Base-by-base conservation (phyloP, 2,329 filamentous ascomycete genomes). In the Penicillium sp. region DNA sequence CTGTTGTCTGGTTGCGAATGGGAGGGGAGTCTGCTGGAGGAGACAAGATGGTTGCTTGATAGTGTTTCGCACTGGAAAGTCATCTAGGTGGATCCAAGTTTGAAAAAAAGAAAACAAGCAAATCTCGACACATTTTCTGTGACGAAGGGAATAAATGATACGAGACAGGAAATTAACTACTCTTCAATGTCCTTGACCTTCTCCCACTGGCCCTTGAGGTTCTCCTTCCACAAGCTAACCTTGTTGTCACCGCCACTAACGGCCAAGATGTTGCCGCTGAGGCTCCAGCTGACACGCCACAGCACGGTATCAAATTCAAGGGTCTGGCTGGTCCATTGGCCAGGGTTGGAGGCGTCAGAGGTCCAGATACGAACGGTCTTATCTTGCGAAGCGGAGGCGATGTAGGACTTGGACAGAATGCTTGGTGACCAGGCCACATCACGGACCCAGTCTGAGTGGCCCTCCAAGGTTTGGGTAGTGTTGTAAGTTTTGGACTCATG, bases 291-390 rank as follows among this genome's bases (percentile, higher is more conserved):
- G 46, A 97, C 95, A 55, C 95, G 88, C 95, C 95, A 99, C 58
- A 96, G 85, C 47, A 93, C 88, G 4, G 89, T 87, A 60, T 97
- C 93, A 67, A 99, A 96, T 69, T 88, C 86, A 63, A 99, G 83
- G 42, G 90, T 86, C 76, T 96, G 95, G 77, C 86, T 88, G 57
- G 88, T 86, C 95, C 95, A 99, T 69, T 91, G 86, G 25, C 84
- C 85, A 16, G 85, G 80, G 71, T 82, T 85, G 58, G 83, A 80
- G 26, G 84, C 78, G 68, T 92, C 89, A 27, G 85, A 88, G 10
- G 93, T 98, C 95, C 95, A 99, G 78, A 99, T 97, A 66, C 92
- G 88, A 61, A 98, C 93, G 9, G 92, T 97, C 84, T 96, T 96
- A 77, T 99, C 95, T 80, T 98, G 93, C 53, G 90, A 93, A 11